Base-by-base conservation (phyloP, 2,329 filamentous ascomycete genomes). In the Claviceps africana region DNA sequence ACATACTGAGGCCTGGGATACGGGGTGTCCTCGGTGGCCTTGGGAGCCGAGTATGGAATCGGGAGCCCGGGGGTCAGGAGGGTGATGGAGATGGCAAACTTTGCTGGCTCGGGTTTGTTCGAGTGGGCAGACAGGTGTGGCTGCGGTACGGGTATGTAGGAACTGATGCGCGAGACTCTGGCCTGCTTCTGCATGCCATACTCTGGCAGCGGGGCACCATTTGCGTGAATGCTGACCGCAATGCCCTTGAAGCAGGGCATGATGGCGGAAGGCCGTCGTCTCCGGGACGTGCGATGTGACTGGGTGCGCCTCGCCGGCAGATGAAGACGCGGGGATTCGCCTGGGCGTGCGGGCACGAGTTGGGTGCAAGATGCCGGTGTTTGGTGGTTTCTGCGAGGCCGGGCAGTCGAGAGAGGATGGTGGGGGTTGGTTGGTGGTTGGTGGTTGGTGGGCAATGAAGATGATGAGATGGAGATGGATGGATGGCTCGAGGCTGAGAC, bases 221-320 rank as follows among this genome's bases (percentile, higher is more conserved):
- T 83, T 54, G 81, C 79, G 73, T 98, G 93, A 68, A 97, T 94
- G 78, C 88, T 95, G 67, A 97, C 91, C 63, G 93, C 91, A 72
- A 98, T 89, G 71, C 93, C 93, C 76, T 97, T 95, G 76, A 97
- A 98, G 81, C 90, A 97, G 74, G 93, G 93, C 93, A 82, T 82
- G 65, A 65, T 78, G 65, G 63, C 58, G 58, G 53, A 56, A 45
- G 51, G 45, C 50, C 51, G 51, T 33, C 17, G 47, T 17, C 47
- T 33, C 4, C 33, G 39, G 28, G 49, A 25, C 21, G 17, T 37
- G 17, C 30, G 7, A 22, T 44, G 8, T 10, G 35, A 7, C 17
- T 6, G 35, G 33, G n/a, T 19, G 44, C 25, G 37, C 46, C 37
- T 40, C 42, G 30, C 47, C 21, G 21, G 30, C 44, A 43, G 19